Conservation (phyloP, 208 protist genomes). For the Acanthamoeba royreba region DNA sequence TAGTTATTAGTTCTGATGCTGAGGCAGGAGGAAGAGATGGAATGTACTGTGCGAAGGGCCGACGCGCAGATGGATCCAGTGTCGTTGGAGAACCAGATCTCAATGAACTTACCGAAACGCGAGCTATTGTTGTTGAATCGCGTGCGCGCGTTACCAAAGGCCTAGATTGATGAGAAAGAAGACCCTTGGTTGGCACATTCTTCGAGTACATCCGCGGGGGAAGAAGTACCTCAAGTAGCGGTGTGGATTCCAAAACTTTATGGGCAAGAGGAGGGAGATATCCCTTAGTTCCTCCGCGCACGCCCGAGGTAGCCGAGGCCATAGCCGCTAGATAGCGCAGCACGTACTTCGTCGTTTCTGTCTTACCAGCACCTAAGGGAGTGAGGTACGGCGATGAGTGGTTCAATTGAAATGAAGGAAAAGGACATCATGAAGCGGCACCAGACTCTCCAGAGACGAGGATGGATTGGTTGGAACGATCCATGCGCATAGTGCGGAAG, state of each 20-base stretch:
- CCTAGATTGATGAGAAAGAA: conserved; percentile 56
- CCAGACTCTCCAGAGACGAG: no score
- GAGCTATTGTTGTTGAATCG: conserved; percentile 74
- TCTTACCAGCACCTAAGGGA: conserved; percentile 45
- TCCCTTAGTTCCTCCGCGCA: neutral
- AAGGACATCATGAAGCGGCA: no score
- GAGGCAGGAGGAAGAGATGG: neutral
- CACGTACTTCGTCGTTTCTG: conserved; percentile 78
- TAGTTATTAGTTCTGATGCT: neutral
- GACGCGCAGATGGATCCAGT: no score
- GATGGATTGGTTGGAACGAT: no score
- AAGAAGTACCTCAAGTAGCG: neutral
- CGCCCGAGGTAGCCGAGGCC: neutral
- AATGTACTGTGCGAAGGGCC: conserved; percentile 75
- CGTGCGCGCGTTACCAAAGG: conserved; percentile 75
- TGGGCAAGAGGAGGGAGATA: neutral
- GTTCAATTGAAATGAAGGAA: no score
- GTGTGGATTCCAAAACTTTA: neutral
- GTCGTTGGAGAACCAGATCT: conserved; percentile 44
- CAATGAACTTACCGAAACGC: conserved; percentile 76
- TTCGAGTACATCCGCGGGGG: neutral
- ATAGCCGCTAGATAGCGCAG: conserved; percentile 77
- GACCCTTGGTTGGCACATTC: neutral
- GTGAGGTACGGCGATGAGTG: no score
- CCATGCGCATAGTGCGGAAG: neutral